Evolutionary conservation across 805 yeast genomes (phyloP).

Genomic region (Zygosaccharomyces rouxii): DNA sequence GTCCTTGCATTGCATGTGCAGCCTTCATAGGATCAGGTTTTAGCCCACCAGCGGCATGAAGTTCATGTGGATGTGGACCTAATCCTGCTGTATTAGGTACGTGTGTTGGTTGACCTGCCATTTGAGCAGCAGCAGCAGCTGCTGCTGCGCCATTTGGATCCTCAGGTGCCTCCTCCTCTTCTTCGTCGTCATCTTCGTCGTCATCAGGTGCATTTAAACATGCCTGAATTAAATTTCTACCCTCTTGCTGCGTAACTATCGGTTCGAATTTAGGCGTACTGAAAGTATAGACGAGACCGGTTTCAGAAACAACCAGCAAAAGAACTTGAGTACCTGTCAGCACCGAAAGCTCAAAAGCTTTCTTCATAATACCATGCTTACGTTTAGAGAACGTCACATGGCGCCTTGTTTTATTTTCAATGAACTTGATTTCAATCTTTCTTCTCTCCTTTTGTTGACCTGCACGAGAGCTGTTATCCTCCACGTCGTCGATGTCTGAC

Average conservation of each 20-base stretch:
- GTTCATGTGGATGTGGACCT: conserved; percentile 20
- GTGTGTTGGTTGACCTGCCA: conserved; percentile 34
- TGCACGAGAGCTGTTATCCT: conserved; percentile 14
- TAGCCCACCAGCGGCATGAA: conserved; percentile 10
- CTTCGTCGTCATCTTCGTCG: conserved; percentile 61
- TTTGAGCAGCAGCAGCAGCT: conserved; percentile 20
- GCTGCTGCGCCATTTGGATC: conserved; percentile 12
- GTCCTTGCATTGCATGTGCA: conserved; percentile 5
- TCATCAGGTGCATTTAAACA: conserved; percentile 97
- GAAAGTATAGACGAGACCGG: conserved; percentile 97
- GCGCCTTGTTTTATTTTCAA: conserved; percentile 95
- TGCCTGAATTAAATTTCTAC: conserved; percentile 93
- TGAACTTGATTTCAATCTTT: conserved; percentile 94
- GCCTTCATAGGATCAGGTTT: conserved; percentile 14
- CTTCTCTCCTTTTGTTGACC: conserved; percentile 54
- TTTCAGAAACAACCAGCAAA: conserved; percentile 90
- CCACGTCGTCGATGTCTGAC: conserved; percentile 17
- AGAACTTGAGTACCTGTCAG: conserved; percentile 96
- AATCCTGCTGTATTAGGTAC: conserved; percentile 38
- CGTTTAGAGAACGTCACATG: conserved; percentile 97
- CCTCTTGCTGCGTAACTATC: conserved; percentile 93
- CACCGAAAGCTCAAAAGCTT: conserved; percentile 96
- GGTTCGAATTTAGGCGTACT: conserved; percentile 99
- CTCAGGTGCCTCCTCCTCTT: conserved; percentile 41
- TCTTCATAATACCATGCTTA: conserved; percentile 98